Evolutionary conservation across 148 eudicot species (phyloP), one percentile per base, ranked within the genome.

Genomic region (Vaccinium darrowii): DNA sequence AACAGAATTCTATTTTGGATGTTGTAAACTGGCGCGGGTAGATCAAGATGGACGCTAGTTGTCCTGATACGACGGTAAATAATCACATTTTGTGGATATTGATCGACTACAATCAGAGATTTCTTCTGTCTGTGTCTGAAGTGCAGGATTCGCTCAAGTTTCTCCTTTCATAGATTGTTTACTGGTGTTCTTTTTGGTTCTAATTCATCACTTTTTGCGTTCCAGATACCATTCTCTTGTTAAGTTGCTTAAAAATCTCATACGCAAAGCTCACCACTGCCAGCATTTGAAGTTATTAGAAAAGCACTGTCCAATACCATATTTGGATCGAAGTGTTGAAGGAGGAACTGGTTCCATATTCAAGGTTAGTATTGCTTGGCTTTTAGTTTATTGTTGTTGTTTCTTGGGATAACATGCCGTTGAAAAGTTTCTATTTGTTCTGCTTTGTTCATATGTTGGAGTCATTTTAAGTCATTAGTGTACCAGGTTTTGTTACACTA

Each of bases 171-270:
- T 60, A 9, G 27, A 18, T 25, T 33, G 39, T 25, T 5, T 11
- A 43, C 6, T 2, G 8, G 7, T 12, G 8, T 6, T 15, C 6
- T 2, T 23, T 23, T 81, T 6, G 57, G 19, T 72, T 56, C 10
- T 82, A 36, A 82, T 21, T 65, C 49, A 3, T 16, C 51, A 23
- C 16, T 50, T 69, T 82, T 86, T 78, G 72, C 27, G n/a, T 54
- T 85, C 86, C 88, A 94, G 98, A 77, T 93, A 92, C 80, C 95
- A 91, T 85, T 91, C 95, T 67, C 91, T 93, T 33, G 27, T 89
- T 33, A 91, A 89, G 93, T 84, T 89, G 78, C 92, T 94, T 82
- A 92, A 90, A 88, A 88, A 30, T 52, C 88, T 94, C 74, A 84
- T 91, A 73, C 84, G 82, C 80, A 93, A 89, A 84, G 93, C 91